Conservation (phyloP, 1,139 yeast genomes). For the Blastobotrys apis region DNA sequence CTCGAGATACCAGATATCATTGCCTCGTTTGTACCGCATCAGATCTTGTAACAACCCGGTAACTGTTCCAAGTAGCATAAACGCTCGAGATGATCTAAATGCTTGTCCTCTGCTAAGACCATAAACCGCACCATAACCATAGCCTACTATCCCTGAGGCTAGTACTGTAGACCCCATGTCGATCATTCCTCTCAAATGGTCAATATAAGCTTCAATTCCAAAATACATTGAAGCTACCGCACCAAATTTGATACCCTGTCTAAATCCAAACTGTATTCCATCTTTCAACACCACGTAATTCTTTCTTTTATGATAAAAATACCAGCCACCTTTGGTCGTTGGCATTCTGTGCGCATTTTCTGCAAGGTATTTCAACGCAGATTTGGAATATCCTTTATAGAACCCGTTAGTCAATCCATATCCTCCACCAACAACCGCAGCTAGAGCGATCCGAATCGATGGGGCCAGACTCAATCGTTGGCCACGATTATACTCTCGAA, state of each 20-base stretch:
- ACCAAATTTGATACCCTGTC: constrained; percentile 45
- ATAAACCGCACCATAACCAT: constrained; percentile 45
- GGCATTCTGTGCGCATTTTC: constrained; percentile 84
- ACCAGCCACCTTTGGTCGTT: constrained; percentile 79
- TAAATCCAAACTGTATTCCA: constrained; percentile 47
- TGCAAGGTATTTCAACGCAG: constrained; percentile 63
- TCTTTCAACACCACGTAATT: constrained; percentile 65
- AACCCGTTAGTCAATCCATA: constrained; percentile 65
- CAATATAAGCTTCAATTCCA: constrained; percentile 59
- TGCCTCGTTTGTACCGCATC: constrained; percentile 55
- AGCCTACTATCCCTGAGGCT: constrained; percentile 53
- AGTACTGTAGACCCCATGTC: constrained; percentile 61
- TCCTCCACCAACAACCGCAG: constrained; percentile 38
- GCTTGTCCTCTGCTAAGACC: constrained; percentile 47
- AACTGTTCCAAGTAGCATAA: constrained; percentile 52
- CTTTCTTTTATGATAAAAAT: constrained; percentile 79
- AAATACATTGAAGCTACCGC: constrained; percentile 50
- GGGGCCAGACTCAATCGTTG: constrained; percentile 42
- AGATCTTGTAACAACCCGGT: constrained; percentile 66
- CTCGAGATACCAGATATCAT: constrained; percentile 56
- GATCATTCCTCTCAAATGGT: constrained; percentile 48
- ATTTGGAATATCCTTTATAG: constrained; percentile 52
- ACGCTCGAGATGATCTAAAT: constrained; percentile 47
- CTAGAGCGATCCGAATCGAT: constrained; percentile 37
- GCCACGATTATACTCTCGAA: constrained; percentile 13